Evolutionary conservation across 169 alveolate genomes (phyloP), one percentile per base, ranked within the genome.

Genomic region (Eimeria tenella): DNA sequence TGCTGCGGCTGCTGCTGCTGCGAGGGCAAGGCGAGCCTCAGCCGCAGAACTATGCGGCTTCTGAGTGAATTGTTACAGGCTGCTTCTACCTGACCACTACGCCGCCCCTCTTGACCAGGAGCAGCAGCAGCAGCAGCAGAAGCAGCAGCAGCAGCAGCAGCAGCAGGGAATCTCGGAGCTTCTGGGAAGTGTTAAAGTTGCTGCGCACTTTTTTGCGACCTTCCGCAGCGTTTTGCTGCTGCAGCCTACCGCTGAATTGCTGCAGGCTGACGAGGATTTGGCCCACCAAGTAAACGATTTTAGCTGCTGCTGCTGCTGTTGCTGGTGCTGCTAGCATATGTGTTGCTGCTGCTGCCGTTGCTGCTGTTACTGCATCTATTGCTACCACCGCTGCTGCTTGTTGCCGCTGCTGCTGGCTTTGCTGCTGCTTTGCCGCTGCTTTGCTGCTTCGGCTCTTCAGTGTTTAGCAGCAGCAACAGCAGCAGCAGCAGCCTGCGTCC

Each of bases 151-250:
- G 77, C 77, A 68, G 77, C 77, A 68, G 31, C n/a, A n/a, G 3
- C 77, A 68, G 55, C 49, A 68, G 77, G 77, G n/a, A 3, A 3
- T 68, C 13, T n/a, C n/a, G 31, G n/a, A n/a, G 31, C 77, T 15
- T 68, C 77, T 68, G 0, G 77, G 31, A 15, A 17, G 49, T n/a
- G 77, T 68, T 15, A n/a, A 15, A 8, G n/a, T 68, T 11, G 77
- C 77, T 23, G 77, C 77, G 9, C 77, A 68, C n/a, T 68, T 68
- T n/a, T 68, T 68, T n/a, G 77, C 77, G n/a, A 68, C 77, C 31
- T 68, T 68, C 3, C 77, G 77, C 77, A 68, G 77, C 31, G 77
- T 68, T 68, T 4, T 68, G n/a, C 77, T 68, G n/a, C 31, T 10
- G 77, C 77, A 23, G 77, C 77, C 77, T 17, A 13, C 77, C 13